A percentile compares a stretch with the other conserved stretches of the same genome.
phyloP scores from a whole-genome alignment of 139 green algal genomes.

The Chlorella sp. region DNA sequence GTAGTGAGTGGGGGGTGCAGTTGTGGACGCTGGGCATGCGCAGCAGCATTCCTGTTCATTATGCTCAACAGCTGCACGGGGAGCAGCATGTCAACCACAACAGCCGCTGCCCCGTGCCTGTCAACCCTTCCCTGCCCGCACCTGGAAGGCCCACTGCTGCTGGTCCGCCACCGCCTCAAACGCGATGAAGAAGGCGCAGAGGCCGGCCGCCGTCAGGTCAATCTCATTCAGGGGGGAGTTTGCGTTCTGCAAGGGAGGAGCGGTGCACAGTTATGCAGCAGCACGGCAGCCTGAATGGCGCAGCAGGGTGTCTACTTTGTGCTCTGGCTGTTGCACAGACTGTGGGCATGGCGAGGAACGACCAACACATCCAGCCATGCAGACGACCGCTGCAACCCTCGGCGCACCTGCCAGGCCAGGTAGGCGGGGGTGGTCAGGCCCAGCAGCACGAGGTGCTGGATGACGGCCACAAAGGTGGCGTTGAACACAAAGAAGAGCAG shows the following conservation, averaged over 20 bases:
- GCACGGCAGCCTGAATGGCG: no score
- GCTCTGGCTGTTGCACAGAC: no score
- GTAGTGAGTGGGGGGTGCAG: no score
- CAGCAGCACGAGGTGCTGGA: conserved; percentile 40
- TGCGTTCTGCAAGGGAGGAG: conserved; percentile 30
- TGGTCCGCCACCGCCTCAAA: conserved; percentile 46
- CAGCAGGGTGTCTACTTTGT: no score
- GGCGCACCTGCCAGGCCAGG: conserved; percentile 31
- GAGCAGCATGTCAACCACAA: no score
- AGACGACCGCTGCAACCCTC: no score
- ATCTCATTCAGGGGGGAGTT: conserved; percentile 8
- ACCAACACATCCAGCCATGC: no score
- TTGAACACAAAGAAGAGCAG: conserved; percentile 47
- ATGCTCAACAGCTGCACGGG: background rate
- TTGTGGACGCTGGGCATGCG: background rate
- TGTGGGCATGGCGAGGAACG: no score
- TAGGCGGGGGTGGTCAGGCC: conserved; percentile 23
- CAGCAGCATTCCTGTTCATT: background rate
- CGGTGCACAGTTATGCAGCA: conserved; percentile 25
- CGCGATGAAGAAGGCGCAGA: conserved; percentile 28
- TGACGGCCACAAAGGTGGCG: conserved; percentile 49
- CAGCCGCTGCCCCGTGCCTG: no score
- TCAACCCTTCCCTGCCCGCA: no score
- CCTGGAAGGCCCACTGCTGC: conserved; percentile 53
- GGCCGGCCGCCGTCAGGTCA: conserved; percentile 23